Conservation (phyloP, 192 early-diverging fungal species). For the Umbelopsis isabellina region DNA sequence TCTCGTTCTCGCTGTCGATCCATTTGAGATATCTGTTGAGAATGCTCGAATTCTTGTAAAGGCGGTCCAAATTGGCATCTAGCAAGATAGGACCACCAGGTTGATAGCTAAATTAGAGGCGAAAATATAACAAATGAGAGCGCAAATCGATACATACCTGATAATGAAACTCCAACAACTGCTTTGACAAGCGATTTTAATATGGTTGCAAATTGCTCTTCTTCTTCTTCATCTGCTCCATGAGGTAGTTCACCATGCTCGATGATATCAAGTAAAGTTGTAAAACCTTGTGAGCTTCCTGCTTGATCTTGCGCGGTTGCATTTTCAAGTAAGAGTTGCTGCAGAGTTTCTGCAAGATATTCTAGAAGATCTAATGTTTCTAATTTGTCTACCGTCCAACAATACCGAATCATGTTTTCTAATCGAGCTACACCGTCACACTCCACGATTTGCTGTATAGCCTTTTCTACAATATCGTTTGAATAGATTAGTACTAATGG, state of each 20-base stretch:
- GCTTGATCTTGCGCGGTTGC: background rate
- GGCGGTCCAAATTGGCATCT: conserved; percentile 53
- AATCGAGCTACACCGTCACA: conserved; percentile 12
- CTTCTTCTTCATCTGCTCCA: conserved; percentile 49
- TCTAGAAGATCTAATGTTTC: conserved; percentile 38
- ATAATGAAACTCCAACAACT: conserved; percentile 47
- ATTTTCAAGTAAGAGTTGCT: conserved; percentile 41
- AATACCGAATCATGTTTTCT: conserved; percentile 30
- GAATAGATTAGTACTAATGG: background rate
- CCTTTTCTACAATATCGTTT: conserved; percentile 7
- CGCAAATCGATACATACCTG: conserved; percentile 34
- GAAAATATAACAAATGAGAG: background rate
- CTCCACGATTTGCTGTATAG: conserved; percentile 6
- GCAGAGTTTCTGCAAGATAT: conserved; percentile 39
- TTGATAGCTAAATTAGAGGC: background rate
- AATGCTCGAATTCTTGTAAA: conserved; percentile 48
- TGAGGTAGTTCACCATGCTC: conserved; percentile 44
- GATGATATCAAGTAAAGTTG: conserved; percentile 47
- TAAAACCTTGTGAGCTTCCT: background rate
- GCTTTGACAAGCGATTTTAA: conserved; percentile 48
- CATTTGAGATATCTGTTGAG: conserved; percentile 49
- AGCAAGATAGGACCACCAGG: background rate
- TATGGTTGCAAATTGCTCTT: conserved; percentile 50
- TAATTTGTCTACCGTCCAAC: conserved; percentile 29
- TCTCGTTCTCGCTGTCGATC: conserved; percentile 37